Evolutionary conservation across 2,329 filamentous ascomycete genomes (phyloP).

Genomic region (Calonectria pseudoturangicola): DNA sequence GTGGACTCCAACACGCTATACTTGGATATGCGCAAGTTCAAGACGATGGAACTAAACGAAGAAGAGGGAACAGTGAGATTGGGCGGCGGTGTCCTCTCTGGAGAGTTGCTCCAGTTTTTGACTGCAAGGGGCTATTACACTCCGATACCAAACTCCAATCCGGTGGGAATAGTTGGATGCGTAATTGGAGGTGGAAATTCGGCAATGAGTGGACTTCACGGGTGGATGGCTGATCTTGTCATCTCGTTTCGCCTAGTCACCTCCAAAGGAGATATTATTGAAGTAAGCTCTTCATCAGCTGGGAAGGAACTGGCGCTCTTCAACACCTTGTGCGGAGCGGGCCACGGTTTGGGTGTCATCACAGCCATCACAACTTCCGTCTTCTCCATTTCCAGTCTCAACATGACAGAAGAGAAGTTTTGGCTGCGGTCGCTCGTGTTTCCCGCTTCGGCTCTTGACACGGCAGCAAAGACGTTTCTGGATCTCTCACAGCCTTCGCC

Average conservation of each 20-base stretch:
- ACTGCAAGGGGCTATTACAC: constrained; percentile 57
- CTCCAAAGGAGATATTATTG: constrained; percentile 37
- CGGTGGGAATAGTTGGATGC: constrained; percentile 54
- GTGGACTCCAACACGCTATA: constrained; percentile 56
- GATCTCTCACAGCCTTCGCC: constrained; percentile 43
- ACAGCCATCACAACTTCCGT: constrained; percentile 53
- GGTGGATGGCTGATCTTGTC: constrained; percentile 59
- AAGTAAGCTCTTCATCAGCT: constrained; percentile 38
- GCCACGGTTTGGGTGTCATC: constrained; percentile 59
- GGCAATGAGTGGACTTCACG: constrained; percentile 55
- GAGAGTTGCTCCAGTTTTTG: constrained; percentile 53
- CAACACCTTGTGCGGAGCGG: constrained; percentile 58
- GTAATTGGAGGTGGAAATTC: constrained; percentile 55
- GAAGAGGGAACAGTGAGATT: constrained; percentile 50
- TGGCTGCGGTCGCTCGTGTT: constrained; percentile 59
- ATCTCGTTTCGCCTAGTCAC: constrained; percentile 56
- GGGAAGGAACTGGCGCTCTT: constrained; percentile 56
- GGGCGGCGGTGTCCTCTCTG: constrained; percentile 55
- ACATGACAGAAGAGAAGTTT: constrained; percentile 55
- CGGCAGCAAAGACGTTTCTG: constrained; percentile 50
- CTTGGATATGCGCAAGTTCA: constrained; percentile 59
- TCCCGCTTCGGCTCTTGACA: constrained; percentile 46
- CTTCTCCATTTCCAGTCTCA: constrained; percentile 51
- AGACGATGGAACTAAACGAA: constrained; percentile 54
- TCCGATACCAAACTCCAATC: constrained; percentile 52